Evolutionary conservation across 176 grass and related monocot genomes (phyloP).

Genomic region (Triticum timopheevii): DNA sequence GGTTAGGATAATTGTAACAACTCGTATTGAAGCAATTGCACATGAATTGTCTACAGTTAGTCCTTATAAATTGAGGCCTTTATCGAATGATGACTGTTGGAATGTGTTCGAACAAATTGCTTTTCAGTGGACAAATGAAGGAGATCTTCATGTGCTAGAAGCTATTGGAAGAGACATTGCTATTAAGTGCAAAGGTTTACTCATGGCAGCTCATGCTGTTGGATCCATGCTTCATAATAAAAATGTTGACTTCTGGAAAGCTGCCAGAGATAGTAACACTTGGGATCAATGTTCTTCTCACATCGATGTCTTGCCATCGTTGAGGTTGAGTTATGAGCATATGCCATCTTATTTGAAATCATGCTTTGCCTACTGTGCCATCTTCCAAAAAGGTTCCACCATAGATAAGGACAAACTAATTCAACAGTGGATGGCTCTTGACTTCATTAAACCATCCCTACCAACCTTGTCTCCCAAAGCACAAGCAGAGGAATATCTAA

Average conservation of each 20-base stretch:
- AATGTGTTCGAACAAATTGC: constrained; percentile 3
- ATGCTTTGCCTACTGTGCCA: constrained; percentile 17
- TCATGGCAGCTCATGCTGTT: constrained; percentile 9
- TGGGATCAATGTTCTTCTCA: constrained; percentile 6
- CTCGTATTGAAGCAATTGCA: constrained; percentile 7
- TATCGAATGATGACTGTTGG: constrained; percentile 7
- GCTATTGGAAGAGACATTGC: constrained; percentile 11
- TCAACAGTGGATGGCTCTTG: constrained; percentile 15
- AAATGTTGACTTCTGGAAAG: constrained; percentile 14
- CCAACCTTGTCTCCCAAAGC: constrained; percentile 5
- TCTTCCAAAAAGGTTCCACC: neutral
- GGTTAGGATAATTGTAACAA: constrained; percentile 10
- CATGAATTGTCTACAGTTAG: neutral
- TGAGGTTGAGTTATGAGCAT: constrained; percentile 16
- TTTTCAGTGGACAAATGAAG: neutral
- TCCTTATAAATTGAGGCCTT: neutral
- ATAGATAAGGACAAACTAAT: constrained; percentile 6
- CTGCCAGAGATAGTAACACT: constrained; percentile 11
- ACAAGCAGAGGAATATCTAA: constrained; percentile 15
- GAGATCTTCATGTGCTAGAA: neutral
- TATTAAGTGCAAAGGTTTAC: constrained; percentile 10
- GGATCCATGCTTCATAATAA: constrained; percentile 19
- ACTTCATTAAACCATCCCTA: neutral
- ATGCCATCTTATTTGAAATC: constrained; percentile 14
- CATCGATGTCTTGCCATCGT: neutral